Base-by-base conservation (phyloP, 177 flowering plant genomes). In the Vitis hybrid region DNA sequence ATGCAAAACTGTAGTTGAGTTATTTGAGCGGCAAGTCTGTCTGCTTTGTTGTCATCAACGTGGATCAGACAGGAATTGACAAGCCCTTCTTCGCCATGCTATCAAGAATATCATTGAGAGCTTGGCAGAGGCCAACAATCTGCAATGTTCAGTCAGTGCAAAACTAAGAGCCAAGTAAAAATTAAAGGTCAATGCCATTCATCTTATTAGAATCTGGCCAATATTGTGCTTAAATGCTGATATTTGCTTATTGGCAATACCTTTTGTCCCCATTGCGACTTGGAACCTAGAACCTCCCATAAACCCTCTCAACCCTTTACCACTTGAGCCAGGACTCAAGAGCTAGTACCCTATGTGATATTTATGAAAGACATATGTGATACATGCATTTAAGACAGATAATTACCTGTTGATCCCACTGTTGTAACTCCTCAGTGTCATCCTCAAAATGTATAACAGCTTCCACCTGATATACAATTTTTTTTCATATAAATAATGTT, bases 391-490 rank as follows among this genome's bases (percentile, higher is more conserved):
- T 31, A 51, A 28, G 47, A 20, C 15, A 12, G 18, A 20, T 11
- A 44, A 19, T 73, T 58, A 94, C 99, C 94, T 94, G 98, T 64
- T 96, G 95, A 86, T 96, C 99, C 98, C 99, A 96, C 58, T 82
- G 97, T 77, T 91, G 97, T 79, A 96, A 77, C 82, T 96, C 99
- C 73, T 96, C 98, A 19, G 95, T 86, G 76, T 92, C 99, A 80
- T 94, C 99, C 74, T 94, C 99, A 82, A 96, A 96, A 85, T 96
- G 99, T 71, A 96, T 96, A 62, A 96, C 88, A 66, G 94, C 94
- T 79, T 96, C 98, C 59, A 94, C 98, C 98, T 95, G 84, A 71
- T 22, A 70, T 12, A 54, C 66, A 69, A 66, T 52, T 28, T 22
- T 11, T 44, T 15, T 28, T 28, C 57, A 59, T n/a, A 22, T 12